Base-by-base conservation (phyloP, 148 eudicot species). In the Rhododendron griersonianum region DNA sequence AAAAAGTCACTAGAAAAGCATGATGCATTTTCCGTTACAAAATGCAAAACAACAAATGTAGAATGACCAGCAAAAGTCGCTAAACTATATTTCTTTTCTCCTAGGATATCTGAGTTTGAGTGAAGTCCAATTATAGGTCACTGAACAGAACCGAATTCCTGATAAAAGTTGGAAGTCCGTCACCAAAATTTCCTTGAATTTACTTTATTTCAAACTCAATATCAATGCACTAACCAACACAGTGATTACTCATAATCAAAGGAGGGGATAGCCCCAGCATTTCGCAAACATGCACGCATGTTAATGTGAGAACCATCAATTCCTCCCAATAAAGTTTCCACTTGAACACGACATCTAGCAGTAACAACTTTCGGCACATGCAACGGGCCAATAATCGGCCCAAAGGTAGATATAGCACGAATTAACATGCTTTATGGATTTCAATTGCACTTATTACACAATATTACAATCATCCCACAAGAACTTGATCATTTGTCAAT, bases 31-130 rank as follows among this genome's bases (percentile, higher is more conserved):
- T 30, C 7, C 19, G 21, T 15, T 37, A 37, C 45, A 74, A 8
- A 14, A 79, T 2, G 16, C 37, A 45, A 45, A 75, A 79, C 41
- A 83, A 16, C 35, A 6, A 73, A 45, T 73, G 35, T 16, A 59
- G 55, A 44, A 82, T 69, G 21, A 84, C 77, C 3, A 48, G 39
- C 53, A 82, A 74, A 25, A 82, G 44, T 75, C 74, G 69, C 67
- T 7, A 65, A 80, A 84, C 61, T 23, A 48, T 30, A 14, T 51
- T 50, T 16, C 14, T 84, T n/a, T 41, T 11, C 14, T 28, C 37
- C 57, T 15, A 65, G 63, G 65, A 25, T 28, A 51, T 59, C 15
- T 41, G 19, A 79, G 2, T 77, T 77, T 77, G 15, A 44, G 28
- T 28, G 23, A 33, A 53, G 63, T 25, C 11, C 57, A 84, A 9